Percentiles rank a stretch among this genome's conserved stretches.
Evolutionary conservation across 2,329 filamentous ascomycete genomes (phyloP).

Genomic region (Pestalotiopsis sp.): DNA sequence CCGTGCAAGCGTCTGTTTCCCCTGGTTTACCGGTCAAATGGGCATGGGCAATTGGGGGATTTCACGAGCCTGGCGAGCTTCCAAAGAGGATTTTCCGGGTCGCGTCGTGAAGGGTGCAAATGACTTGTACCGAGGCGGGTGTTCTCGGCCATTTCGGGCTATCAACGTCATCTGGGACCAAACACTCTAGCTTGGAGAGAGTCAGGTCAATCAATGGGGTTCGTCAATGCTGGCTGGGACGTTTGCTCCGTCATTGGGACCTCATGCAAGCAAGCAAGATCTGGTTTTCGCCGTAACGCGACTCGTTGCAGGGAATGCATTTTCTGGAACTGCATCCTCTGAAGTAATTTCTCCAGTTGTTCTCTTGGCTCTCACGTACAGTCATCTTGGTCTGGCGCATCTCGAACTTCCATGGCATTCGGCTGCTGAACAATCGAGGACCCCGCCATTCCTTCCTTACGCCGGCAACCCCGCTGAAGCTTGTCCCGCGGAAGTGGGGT

Average conservation of each 20-base stretch:
- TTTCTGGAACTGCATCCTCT: neutral
- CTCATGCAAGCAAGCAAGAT: neutral
- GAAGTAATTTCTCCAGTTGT: neutral
- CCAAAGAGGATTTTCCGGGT: conserved; percentile 38
- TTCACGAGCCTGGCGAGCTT: neutral
- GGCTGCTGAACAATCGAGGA: neutral
- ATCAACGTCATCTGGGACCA: conserved; percentile 14
- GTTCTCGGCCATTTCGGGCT: conserved; percentile 30
- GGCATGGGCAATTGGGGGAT: neutral
- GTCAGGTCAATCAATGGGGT: neutral
- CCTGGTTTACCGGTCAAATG: conserved; percentile 6
- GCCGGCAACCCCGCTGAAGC: conserved; percentile 9
- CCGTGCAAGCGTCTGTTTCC: neutral
- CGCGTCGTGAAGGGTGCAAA: conserved; percentile 24
- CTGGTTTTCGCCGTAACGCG: neutral
- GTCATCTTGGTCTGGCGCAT: neutral
- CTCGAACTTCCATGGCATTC: neutral
- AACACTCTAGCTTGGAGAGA: neutral
- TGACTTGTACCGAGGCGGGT: conserved; percentile 30
- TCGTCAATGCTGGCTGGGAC: neutral
- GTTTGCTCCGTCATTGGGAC: conserved; percentile 21
- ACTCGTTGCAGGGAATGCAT: neutral
- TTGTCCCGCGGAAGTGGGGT: conserved; percentile 2
- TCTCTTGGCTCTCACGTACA: neutral
- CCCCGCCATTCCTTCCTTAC: neutral